Percentiles rank a stretch among this genome's conserved stretches.
phyloP scores from a whole-genome alignment of 2,329 filamentous ascomycete genomes.

The Coniochaeta pulveracea region DNA sequence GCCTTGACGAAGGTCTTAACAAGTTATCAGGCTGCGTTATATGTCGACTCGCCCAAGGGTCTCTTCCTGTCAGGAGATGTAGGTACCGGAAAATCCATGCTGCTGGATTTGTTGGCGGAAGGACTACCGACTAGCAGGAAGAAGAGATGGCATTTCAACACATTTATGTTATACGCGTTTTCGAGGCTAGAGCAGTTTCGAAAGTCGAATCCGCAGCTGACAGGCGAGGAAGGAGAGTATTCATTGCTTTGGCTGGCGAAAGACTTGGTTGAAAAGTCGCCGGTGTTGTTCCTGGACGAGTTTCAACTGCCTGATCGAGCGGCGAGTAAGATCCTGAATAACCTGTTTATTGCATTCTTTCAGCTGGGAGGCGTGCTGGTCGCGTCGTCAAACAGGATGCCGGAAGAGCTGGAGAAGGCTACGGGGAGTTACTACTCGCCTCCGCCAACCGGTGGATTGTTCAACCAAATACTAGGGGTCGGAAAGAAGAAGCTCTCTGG shows the following conservation, averaged over 20 bases:
- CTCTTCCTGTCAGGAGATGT: constrained; percentile 73
- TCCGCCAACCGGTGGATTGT: constrained; percentile 39
- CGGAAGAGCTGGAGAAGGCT: constrained; percentile 68
- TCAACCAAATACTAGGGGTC: constrained; percentile 35
- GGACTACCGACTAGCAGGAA: constrained; percentile 65
- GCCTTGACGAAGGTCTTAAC: constrained; percentile 60
- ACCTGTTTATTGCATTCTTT: constrained; percentile 70
- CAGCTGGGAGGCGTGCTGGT: constrained; percentile 72
- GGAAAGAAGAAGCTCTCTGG: constrained; percentile 23
- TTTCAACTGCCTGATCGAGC: constrained; percentile 74
- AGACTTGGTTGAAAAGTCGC: constrained; percentile 62
- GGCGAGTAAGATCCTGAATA: constrained; percentile 67
- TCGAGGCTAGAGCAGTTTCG: constrained; percentile 60
- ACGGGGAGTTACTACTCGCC: constrained; percentile 57
- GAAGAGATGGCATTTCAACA: constrained; percentile 72
- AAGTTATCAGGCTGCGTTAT: constrained; percentile 58
- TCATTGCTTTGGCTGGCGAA: constrained; percentile 64
- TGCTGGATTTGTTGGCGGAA: constrained; percentile 73
- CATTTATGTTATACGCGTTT: constrained; percentile 71
- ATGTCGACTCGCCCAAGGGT: constrained; percentile 61
- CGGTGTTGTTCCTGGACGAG: constrained; percentile 71
- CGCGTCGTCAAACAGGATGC: constrained; percentile 74
- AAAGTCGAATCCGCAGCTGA: constrained; percentile 16
- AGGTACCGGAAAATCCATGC: constrained; percentile 74
- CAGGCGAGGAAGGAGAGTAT: constrained; percentile 37